A percentile compares a stretch with the other conserved stretches of the same genome.
phyloP scores from a whole-genome alignment of 2,329 filamentous ascomycete genomes.

The Pseudopyrenochaeta lycopersici region DNA sequence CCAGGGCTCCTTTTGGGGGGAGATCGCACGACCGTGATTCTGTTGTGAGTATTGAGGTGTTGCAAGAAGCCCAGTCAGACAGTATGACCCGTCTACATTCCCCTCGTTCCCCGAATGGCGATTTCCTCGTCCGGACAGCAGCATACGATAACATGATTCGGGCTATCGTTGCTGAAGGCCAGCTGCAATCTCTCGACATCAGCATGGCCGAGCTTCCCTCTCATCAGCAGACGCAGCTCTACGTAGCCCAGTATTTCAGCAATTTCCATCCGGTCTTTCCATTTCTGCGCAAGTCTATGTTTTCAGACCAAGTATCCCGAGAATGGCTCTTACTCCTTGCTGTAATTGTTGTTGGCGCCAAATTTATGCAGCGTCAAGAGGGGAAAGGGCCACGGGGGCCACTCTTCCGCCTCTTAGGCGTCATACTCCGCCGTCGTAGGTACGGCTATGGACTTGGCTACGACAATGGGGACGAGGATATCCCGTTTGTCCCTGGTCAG shows the following conservation, averaged over 20 bases:
- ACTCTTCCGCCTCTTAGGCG: slow-evolving; percentile 5
- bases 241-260: slow-evolving; percentile 34
- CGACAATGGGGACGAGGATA: neutral
- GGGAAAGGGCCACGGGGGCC: neutral
- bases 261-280: slow-evolving; percentile 40
- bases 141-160: slow-evolving; percentile 11
- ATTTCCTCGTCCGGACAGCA: neutral
- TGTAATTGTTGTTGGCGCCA: slow-evolving; percentile 37
- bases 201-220: slow-evolving; percentile 26
- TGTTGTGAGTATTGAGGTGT: neutral
- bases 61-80: neutral
- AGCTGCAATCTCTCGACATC: slow-evolving; percentile 6
- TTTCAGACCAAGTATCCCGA: slow-evolving; percentile 9
- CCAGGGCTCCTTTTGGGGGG: slow-evolving; percentile 22
- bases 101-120: no score
- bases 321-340: slow-evolving; percentile 35
- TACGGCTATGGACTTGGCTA: slow-evolving; percentile 3
- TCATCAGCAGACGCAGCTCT: slow-evolving; percentile 26
- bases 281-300: slow-evolving; percentile 33
- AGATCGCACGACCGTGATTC: slow-evolving; percentile 5
- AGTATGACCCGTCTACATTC: no score
- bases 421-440: neutral
- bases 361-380: slow-evolving; percentile 19
- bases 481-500: no score
- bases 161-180: slow-evolving; percentile 9